A percentile compares a stretch with the other conserved stretches of the same genome.
Conservation (phyloP, 2,329 filamentous ascomycete species). For the Phialocephala subalpina region DNA sequence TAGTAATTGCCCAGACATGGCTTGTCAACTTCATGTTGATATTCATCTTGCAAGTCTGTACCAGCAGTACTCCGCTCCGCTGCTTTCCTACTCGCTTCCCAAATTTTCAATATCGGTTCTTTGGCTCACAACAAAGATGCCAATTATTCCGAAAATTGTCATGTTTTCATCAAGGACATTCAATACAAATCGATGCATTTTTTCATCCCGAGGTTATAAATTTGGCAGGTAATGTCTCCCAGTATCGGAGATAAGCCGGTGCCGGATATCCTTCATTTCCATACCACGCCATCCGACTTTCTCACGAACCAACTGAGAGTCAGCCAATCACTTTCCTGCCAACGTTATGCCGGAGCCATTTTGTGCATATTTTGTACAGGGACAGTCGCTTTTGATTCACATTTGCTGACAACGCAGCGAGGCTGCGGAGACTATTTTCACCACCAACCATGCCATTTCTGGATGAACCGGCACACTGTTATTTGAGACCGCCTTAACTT, state of each 20-base stretch:
- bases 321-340: conserved; percentile 3
- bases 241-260: conserved; percentile 2
- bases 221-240: not conserved
- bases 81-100: no score
- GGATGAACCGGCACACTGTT: not conserved
- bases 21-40: not conserved
- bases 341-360: not conserved
- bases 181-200: no score
- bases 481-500: not conserved
- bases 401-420: conserved; percentile 17
- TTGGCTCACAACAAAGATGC: no score
- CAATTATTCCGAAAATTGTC: no score
- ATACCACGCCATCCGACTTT: not conserved
- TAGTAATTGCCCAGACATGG: not conserved
- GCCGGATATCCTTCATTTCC: not conserved
- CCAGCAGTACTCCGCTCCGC: no score
- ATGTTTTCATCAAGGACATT: no score
- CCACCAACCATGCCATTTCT: conserved; percentile 7
- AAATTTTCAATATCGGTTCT: not conserved
- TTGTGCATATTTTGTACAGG: not conserved
- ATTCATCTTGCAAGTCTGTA: not conserved
- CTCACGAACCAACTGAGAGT: not conserved
- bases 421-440: not conserved
- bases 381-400: not conserved
- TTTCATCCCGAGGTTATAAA: no score